phyloP scores from a whole-genome alignment of 176 grass and related monocot genomes.

The Aegilops bicornis region DNA sequence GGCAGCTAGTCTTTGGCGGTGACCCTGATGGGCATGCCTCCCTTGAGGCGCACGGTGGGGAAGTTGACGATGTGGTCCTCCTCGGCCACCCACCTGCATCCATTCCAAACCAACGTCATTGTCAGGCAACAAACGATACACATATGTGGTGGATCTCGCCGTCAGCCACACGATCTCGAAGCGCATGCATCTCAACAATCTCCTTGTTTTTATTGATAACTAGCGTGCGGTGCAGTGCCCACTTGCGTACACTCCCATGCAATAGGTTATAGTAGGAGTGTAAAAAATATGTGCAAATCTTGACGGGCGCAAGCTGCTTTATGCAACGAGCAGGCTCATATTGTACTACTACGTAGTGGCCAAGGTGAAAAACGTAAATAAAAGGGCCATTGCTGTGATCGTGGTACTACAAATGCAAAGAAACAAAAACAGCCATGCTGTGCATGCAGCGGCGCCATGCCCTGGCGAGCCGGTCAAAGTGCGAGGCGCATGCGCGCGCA shows the following conservation, averaged over 20 bases:
- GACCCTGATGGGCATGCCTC: conserved; percentile 78
- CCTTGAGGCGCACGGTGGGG: conserved; percentile 87
- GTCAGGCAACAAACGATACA: not conserved
- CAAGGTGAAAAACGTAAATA: not conserved
- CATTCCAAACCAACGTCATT: conserved; percentile 1
- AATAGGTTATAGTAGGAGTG: too few species aligned
- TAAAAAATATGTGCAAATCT: too few species aligned
- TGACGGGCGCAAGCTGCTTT: not conserved
- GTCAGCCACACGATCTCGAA: too few species aligned
- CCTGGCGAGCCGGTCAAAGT: conserved; percentile 21
- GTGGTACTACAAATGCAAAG: not conserved
- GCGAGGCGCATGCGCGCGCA: not conserved
- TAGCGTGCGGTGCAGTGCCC: not conserved
- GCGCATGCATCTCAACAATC: too few species aligned
- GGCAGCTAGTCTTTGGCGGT: conserved; percentile 28
- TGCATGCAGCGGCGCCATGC: conserved; percentile 9
- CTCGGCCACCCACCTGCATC: conserved; percentile 83
- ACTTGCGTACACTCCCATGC: not conserved
- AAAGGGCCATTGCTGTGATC: too few species aligned
- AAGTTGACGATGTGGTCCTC: conserved; percentile 94
- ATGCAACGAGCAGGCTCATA: not conserved
- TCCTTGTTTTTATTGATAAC: too few species aligned
- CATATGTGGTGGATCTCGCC: too few species aligned
- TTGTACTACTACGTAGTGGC: not conserved
- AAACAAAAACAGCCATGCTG: not conserved